Evolutionary conservation across 2,329 filamentous ascomycete species (phyloP).

Genomic region (Zymoseptoria ardabiliae): DNA sequence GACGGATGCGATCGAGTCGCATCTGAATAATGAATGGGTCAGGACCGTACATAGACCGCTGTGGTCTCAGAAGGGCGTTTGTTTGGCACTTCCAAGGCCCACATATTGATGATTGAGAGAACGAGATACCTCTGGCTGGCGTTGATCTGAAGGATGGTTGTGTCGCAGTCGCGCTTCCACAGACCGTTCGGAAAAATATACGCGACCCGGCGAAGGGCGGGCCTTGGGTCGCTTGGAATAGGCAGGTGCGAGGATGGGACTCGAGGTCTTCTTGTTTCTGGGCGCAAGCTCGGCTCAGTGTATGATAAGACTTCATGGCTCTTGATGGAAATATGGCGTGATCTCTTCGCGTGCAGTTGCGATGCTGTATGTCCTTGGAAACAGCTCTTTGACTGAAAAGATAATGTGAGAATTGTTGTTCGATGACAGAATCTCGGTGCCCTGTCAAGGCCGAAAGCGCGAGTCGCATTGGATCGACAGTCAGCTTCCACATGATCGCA

Average conservation of each 20-base stretch:
- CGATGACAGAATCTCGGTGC: too few species aligned
- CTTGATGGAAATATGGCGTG: background rate
- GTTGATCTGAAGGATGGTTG: background rate
- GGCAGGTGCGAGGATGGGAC: background rate
- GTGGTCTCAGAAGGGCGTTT: background rate
- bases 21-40: background rate
- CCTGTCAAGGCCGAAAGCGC: too few species aligned
- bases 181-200: background rate
- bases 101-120: background rate
- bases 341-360: background rate
- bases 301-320: background rate
- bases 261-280: background rate
- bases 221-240: background rate
- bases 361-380: too few species aligned
- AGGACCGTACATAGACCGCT: background rate
- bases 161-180: background rate
- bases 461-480: background rate
- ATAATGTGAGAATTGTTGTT: too few species aligned
- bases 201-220: background rate
- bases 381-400: too few species aligned
- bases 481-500: background rate
- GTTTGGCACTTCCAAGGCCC: background rate
- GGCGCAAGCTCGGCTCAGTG: background rate
- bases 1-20: background rate
- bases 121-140: background rate